Base-by-base conservation (phyloP, 148 eudicot species). In the Fagopyrum tataricum region DNA sequence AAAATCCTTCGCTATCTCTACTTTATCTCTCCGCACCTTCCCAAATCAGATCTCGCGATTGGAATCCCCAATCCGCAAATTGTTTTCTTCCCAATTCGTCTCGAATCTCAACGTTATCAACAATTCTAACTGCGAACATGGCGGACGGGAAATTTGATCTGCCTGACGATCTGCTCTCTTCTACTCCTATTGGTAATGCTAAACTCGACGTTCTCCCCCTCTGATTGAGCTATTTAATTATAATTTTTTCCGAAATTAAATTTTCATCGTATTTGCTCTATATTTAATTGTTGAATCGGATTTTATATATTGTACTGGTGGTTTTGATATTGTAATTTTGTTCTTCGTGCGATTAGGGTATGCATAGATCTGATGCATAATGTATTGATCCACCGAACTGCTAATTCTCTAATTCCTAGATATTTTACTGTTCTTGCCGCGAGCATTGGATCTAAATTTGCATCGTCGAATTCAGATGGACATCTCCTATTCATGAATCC, bases 131-230 rank as follows among this genome's bases (percentile, higher is more conserved):
- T 23, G 51, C 53, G 20, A 44, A 0, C 59, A 91, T 91, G 96
- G 80, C 93, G 39, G 87, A 79, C 72, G 73, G 84, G 26, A 88
- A 84, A 76, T 61, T 87, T 77, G 82, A 85, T 86, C 88, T 89
- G 64, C 87, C 95, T 31, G 89, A 84, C 74, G 90, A 89, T 90
- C 91, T 90, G 82, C 77, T 88, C 79, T 73, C 76, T 3, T 80
- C 97, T 76, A 81, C 82, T 52, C 52, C 88, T 37, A 84, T 77
- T 76, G 81, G 83, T 78, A 46, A 43, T 39, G 39, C 40, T 69
- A 4, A 43, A 48, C 40, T 56, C 47, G 17, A 5, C 48, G 20
- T 43, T 24, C 26, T 49, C 10, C 11, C 47, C 68, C 15, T 17
- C 14, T 15, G 23, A 7, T 40, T 31, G 21, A 42, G 26, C 37